Evolutionary conservation across 495 filamentous ascomycete species (phyloP).

Genomic region (Penicillium lividum): DNA sequence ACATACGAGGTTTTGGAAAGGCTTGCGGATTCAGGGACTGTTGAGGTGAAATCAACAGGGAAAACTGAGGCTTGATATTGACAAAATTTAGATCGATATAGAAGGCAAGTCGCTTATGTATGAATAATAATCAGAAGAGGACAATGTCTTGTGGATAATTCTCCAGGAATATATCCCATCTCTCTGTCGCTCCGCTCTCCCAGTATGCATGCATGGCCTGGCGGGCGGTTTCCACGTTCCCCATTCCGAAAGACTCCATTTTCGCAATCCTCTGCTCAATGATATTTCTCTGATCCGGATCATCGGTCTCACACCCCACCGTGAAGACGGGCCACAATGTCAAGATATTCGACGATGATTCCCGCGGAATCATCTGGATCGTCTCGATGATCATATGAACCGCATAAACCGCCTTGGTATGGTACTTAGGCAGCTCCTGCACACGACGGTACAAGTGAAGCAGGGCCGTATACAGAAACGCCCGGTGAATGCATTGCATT

Average conservation of each 20-base stretch:
- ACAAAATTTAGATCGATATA: too few species aligned
- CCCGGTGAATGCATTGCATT: conserved; percentile 10
- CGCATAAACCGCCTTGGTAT: conserved; percentile 11
- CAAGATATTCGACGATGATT: conserved; percentile 9
- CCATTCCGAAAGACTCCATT: conserved; percentile 12
- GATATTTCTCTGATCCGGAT: conserved; percentile 5
- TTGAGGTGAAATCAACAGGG: background rate
- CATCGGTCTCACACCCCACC: conserved; percentile 12
- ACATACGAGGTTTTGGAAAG: conserved; percentile 7
- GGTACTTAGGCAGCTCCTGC: conserved; percentile 11
- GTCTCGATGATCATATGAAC: conserved; percentile 10
- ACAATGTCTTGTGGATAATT: conserved; percentile 6
- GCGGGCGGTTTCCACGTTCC: conserved; percentile 13
- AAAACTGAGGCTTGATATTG: background rate
- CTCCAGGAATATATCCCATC: conserved; percentile 15
- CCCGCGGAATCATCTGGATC: conserved; percentile 7
- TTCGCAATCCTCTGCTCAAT: conserved; percentile 4
- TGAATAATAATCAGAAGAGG: conserved; percentile 2
- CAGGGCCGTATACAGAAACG: conserved; percentile 8
- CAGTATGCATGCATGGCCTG: conserved; percentile 13
- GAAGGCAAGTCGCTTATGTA: too few species aligned
- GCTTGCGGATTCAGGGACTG: conserved; percentile 1
- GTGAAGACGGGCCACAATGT: conserved; percentile 11
- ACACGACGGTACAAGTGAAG: conserved; percentile 11
- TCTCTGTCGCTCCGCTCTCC: conserved; percentile 7